Conservation (phyloP, 805 yeast genomes). For the Candida morakotiae region DNA sequence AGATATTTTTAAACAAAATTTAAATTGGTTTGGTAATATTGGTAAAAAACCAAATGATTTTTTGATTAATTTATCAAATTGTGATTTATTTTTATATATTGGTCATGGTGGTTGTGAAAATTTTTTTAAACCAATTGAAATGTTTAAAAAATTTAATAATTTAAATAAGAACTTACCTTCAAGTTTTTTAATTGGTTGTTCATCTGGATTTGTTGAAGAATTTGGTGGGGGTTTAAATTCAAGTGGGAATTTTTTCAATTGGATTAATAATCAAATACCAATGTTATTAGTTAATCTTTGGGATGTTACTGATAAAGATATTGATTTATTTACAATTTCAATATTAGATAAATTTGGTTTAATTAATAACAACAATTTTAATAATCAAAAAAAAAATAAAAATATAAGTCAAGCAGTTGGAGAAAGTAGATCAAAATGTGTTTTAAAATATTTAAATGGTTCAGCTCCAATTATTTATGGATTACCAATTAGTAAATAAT, state of each 20-base stretch:
- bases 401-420: slow-evolving; percentile 55
- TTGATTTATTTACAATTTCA: slow-evolving; percentile 68
- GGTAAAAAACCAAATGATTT: slow-evolving; percentile 56
- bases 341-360: slow-evolving; percentile 69
- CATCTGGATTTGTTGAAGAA: slow-evolving; percentile 66
- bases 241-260: slow-evolving; percentile 71
- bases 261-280: slow-evolving; percentile 78
- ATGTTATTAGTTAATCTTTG: slow-evolving; percentile 82
- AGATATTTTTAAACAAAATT: slow-evolving; percentile 9
- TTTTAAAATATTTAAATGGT: slow-evolving; percentile 74
- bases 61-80: slow-evolving; percentile 31
- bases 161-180: slow-evolving; percentile 51
- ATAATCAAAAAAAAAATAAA: neutral
- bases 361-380: too few species aligned
- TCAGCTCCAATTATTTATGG: slow-evolving; percentile 94
- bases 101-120: slow-evolving; percentile 99
- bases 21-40: slow-evolving; percentile 38
- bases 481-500: slow-evolving; percentile 44
- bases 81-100: slow-evolving; percentile 62
- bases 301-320: slow-evolving; percentile 97
- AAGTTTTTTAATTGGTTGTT: slow-evolving; percentile 77
- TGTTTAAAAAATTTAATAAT: slow-evolving; percentile 22
- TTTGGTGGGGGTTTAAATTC: slow-evolving; percentile 60
- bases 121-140: slow-evolving; percentile 53
- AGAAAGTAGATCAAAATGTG: slow-evolving; percentile 63